Evolutionary conservation across 2,329 filamentous ascomycete species (phyloP).

Genomic region (Aspergillus oerlinghausenensis): DNA sequence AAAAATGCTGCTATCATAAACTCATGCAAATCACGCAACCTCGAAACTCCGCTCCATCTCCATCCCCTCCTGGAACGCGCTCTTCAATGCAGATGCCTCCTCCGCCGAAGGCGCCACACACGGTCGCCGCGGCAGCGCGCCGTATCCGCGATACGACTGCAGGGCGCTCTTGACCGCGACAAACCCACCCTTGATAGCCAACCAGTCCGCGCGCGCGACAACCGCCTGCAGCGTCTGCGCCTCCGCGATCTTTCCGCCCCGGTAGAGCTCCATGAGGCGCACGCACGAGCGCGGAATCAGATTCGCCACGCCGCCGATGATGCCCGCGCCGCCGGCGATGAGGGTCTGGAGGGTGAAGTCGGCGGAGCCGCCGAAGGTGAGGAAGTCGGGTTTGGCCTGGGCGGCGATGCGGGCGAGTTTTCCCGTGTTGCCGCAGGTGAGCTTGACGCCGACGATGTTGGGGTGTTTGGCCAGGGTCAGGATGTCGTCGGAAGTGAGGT

Average conservation of each 20-base stretch:
- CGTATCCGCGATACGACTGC: slow-evolving; percentile 76
- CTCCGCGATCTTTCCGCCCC: slow-evolving; percentile 68
- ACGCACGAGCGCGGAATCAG: slow-evolving; percentile 79
- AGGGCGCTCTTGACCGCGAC: slow-evolving; percentile 82
- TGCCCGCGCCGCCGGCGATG: slow-evolving; percentile 71
- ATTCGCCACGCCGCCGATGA: slow-evolving; percentile 82
- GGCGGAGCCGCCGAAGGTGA: slow-evolving; percentile 83
- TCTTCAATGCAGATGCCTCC: slow-evolving; percentile 30
- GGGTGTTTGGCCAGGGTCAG: slow-evolving; percentile 52
- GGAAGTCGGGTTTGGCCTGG: slow-evolving; percentile 53
- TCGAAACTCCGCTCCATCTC: slow-evolving; percentile 34
- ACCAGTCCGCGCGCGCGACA: slow-evolving; percentile 77
- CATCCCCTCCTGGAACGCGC: slow-evolving; percentile 35
- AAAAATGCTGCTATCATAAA: slow-evolving; percentile 14
- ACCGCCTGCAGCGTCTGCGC: slow-evolving; percentile 70
- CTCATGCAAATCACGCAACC: slow-evolving; percentile 5
- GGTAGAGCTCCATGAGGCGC: slow-evolving; percentile 71
- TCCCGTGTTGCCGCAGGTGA: slow-evolving; percentile 70
- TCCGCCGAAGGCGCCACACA: slow-evolving; percentile 45
- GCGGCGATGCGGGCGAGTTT: slow-evolving; percentile 63
- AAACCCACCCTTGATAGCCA: slow-evolving; percentile 74
- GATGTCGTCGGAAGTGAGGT: slow-evolving; percentile 64
- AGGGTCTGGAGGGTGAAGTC: slow-evolving; percentile 84
- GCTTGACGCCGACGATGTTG: slow-evolving; percentile 66
- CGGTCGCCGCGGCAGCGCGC: slow-evolving; percentile 68